phyloP scores from a whole-genome alignment of 2,329 filamentous ascomycete species.

The Calonectria pauciramosa region DNA sequence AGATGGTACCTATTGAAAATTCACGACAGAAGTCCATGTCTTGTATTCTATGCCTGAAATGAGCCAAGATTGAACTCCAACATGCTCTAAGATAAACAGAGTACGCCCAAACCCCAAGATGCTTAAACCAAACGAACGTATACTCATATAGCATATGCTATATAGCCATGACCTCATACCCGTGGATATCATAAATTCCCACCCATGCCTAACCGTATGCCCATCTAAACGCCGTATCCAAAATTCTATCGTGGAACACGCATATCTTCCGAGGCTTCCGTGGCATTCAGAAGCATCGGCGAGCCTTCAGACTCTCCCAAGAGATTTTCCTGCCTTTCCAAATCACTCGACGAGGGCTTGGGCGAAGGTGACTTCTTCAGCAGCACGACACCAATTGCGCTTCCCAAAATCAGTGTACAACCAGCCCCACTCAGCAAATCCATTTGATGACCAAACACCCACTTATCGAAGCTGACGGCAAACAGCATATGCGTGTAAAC shows the following conservation, averaged over 20 bases:
- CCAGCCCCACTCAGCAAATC: slow-evolving; percentile 63
- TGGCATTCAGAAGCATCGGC: slow-evolving; percentile 55
- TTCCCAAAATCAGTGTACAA: slow-evolving; percentile 66
- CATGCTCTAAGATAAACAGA: neutral
- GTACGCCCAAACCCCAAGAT: neutral
- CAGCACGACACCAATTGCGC: slow-evolving; percentile 65
- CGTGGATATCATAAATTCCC: neutral
- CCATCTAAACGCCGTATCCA: neutral
- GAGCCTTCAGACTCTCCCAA: slow-evolving; percentile 52
- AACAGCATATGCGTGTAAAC: slow-evolving; percentile 71
- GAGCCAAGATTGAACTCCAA: neutral
- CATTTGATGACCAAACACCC: slow-evolving; percentile 67
- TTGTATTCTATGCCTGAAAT: neutral
- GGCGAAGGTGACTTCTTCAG: slow-evolving; percentile 55
- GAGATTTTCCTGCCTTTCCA: slow-evolving; percentile 51
- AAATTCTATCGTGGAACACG: slow-evolving; percentile 30
- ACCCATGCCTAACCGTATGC: neutral
- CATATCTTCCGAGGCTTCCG: slow-evolving; percentile 43
- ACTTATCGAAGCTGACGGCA: slow-evolving; percentile 65
- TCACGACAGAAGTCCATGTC: neutral
- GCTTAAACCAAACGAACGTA: neutral
- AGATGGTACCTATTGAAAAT: neutral
- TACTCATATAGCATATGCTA: neutral
- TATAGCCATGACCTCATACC: neutral
- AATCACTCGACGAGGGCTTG: slow-evolving; percentile 45